phyloP scores from a whole-genome alignment of 1,284 basidiomycete genomes.

The Ceratobasidium theobromae region DNA sequence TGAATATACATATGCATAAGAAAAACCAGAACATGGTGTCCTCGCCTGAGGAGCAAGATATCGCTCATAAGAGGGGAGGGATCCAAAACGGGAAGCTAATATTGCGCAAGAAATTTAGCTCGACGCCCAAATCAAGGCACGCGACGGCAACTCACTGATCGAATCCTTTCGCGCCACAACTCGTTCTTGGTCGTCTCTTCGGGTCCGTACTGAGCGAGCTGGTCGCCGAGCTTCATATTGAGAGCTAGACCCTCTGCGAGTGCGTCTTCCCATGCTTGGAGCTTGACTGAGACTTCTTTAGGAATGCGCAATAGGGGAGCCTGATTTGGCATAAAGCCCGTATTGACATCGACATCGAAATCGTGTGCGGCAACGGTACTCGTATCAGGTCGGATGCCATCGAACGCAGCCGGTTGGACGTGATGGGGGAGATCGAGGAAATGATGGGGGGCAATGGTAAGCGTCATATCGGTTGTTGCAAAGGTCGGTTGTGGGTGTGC shows the following conservation, averaged over 20 bases:
- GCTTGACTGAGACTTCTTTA: constrained; percentile 45
- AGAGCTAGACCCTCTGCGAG: constrained; percentile 50
- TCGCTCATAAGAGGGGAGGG: constrained; percentile 56
- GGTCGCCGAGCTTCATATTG: constrained; percentile 60
- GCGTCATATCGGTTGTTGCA: background rate
- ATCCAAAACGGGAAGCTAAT: constrained; percentile 65
- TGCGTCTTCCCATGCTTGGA: constrained; percentile 70
- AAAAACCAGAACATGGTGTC: constrained; percentile 55
- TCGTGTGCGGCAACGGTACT: constrained; percentile 89
- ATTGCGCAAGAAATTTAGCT: background rate
- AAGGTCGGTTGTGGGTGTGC: background rate
- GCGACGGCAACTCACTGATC: constrained; percentile 52
- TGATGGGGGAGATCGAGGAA: constrained; percentile 22
- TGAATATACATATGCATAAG: constrained; percentile 59
- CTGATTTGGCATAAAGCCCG: constrained; percentile 89
- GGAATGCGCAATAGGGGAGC: constrained; percentile 66
- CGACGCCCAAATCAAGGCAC: background rate
- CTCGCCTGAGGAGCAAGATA: constrained; percentile 70
- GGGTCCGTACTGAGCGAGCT: constrained; percentile 45
- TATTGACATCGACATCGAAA: constrained; percentile 90
- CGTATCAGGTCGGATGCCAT: constrained; percentile 57
- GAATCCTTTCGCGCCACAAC: constrained; percentile 63
- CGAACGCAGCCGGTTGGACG: constrained; percentile 45
- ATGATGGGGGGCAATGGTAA: background rate
- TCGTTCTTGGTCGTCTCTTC: constrained; percentile 52